These are phyloP conservation scores for Ascochyta rabiei DNA, from an alignment of 2,329 filamentous ascomycete genomes.

Conservation along the genomic window DNA sequence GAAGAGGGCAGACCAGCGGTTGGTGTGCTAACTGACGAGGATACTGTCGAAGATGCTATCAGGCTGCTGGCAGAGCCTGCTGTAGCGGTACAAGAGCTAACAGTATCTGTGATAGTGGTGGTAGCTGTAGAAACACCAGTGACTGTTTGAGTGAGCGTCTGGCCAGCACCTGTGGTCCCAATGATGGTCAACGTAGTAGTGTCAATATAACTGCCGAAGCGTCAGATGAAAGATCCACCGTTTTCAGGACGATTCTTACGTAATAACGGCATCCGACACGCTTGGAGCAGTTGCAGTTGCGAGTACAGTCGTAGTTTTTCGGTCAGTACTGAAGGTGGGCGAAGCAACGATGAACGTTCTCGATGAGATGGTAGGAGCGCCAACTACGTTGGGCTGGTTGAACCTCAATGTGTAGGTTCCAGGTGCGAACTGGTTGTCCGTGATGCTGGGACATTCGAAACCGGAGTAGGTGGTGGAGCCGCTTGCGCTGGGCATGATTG, in stretches of 20 bases:
- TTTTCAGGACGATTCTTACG: conserved; percentile 4
- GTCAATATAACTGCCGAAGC: background rate
- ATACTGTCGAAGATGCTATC: background rate
- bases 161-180: background rate
- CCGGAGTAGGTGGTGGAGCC: conserved; percentile 22
- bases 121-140: conserved; percentile 3
- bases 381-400: conserved; percentile 16
- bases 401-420: conserved; percentile 27
- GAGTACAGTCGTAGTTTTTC: conserved; percentile 5
- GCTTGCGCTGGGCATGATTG: conserved; percentile 16
- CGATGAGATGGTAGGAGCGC: conserved; percentile 18
- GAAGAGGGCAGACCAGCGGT: conserved; percentile 6
- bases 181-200: conserved; percentile 15
- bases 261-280: conserved; percentile 6
- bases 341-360: conserved; percentile 20
- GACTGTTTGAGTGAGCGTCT: conserved; percentile 11
- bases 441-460: conserved; percentile 21
- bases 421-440: conserved; percentile 19
- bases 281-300: conserved; percentile 11
- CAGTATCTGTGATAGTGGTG: conserved; percentile 1
- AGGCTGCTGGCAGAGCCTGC: background rate
- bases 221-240: background rate
- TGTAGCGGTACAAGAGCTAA: background rate
- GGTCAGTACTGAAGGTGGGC: conserved; percentile 18
- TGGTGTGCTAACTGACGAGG: conserved; percentile 3